Evolutionary conservation across 805 yeast genomes (phyloP), one percentile per base, ranked within the genome.

Genomic region (Wickerhamomyces subpelliculosus): DNA sequence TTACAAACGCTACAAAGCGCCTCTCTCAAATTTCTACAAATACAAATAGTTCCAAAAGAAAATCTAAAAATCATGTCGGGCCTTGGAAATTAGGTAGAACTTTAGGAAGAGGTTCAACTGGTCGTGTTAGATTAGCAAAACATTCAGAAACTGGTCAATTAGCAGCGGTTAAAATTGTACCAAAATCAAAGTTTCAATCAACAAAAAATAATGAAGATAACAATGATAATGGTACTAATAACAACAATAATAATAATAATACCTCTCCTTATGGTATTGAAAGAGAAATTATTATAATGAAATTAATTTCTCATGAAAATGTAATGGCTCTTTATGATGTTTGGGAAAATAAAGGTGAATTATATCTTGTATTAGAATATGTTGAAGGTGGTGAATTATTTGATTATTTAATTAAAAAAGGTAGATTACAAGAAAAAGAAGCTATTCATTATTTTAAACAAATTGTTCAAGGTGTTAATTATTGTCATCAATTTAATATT

Each of bases 71-170:
- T 31, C 59, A 53, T 27, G 59, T 93, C 32, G 98, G 98, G 3
- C 97, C 98, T 2, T 93, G 98, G 98, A 84, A 87, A 56, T 67
- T 93, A 27, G 97, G 97, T 22, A 74, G 90, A 48, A 93, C 98
- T 2, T 67, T 93, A 36, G 98, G 98, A 19, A 73, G 94, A 42
- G 98, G 98, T n/a, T 84, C 95, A 12, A 86, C 96, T 1, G 97
- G 98, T 19, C 74, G 97, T 44, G 98, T 93, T 14, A 69, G 96
- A 42, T 70, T 93, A 39, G 97, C 98, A 13, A 82, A 87, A 49
- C 94, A 93, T 58, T 73, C 79, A 31, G 73, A 74, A 38, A 82
- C 93, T 1, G 93, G 93, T 35, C 82, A 87, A 61, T 73, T 87
- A 41, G 97, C 98, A 4, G 98, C 98, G 1, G 95, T 93, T 36